Conservation (phyloP, 2,329 filamentous ascomycete species). For the Elsinoe arachidis region DNA sequence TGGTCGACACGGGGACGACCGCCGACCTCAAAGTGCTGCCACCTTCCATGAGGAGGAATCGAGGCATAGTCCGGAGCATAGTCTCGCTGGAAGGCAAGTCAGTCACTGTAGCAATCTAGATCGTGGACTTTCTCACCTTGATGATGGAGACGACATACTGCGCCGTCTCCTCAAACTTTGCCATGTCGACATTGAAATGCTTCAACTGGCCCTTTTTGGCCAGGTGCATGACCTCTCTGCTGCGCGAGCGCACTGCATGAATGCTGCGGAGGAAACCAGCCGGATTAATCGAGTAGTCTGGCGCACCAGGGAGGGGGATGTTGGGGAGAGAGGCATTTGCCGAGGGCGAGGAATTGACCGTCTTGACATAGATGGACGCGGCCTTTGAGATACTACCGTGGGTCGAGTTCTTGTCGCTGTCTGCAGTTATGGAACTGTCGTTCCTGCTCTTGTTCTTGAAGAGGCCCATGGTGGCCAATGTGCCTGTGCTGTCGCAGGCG, state of each 20-base stretch:
- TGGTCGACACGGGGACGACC: constrained; percentile 65
- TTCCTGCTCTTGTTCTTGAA: constrained; percentile 44
- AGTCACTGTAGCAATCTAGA: neutral
- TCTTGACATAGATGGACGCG: constrained; percentile 25
- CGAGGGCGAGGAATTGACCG: constrained; percentile 33
- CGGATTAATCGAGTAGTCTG: constrained; percentile 80
- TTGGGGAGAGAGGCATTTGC: constrained; percentile 45
- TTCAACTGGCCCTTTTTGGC: constrained; percentile 67
- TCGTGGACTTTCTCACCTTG: constrained; percentile 56
- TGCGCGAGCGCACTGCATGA: constrained; percentile 75
- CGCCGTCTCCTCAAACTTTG: constrained; percentile 74
- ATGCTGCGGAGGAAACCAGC: constrained; percentile 86
- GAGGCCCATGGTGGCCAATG: constrained; percentile 37
- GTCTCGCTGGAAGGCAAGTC: constrained; percentile 47
- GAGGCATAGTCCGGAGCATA: constrained; percentile 58
- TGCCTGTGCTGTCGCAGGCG: constrained; percentile 1
- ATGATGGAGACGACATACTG: constrained; percentile 87
- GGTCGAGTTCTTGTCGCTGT: constrained; percentile 16
- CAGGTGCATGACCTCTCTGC: constrained; percentile 63
- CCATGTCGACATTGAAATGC: constrained; percentile 83
- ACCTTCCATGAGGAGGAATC: constrained; percentile 80
- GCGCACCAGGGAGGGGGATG: constrained; percentile 71
- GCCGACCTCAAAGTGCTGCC: constrained; percentile 78
- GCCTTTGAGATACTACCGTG: constrained; percentile 17
- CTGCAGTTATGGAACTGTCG: constrained; percentile 18